These are phyloP conservation scores for Annulohypoxylon moriforme DNA, from an alignment of 495 filamentous ascomycete species.

Conservation along the genomic window DNA sequence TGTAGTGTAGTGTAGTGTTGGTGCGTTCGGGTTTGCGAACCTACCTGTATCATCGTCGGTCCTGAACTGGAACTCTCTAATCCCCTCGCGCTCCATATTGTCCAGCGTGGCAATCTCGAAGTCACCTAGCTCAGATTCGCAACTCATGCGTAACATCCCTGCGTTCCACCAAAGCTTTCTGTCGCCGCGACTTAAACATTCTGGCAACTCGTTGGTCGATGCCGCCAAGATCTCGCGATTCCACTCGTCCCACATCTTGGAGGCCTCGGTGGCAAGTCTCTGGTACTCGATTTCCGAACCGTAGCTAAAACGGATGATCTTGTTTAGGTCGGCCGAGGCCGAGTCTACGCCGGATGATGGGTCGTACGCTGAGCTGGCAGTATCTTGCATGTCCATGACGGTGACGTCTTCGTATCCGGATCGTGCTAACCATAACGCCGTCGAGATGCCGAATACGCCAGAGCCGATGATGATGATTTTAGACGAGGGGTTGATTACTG, in stretches of 20 bases:
- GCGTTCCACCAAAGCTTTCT: slow-evolving; percentile 52
- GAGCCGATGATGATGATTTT: slow-evolving; percentile 59
- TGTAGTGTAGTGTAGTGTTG: background rate
- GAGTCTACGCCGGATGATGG: slow-evolving; percentile 37
- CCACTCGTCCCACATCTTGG: slow-evolving; percentile 55
- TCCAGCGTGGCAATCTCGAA: slow-evolving; percentile 51
- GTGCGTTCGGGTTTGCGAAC: slow-evolving; percentile 1
- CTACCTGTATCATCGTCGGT: slow-evolving; percentile 44
- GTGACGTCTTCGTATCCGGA: slow-evolving; percentile 57
- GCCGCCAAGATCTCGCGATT: slow-evolving; percentile 49
- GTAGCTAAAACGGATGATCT: slow-evolving; percentile 58
- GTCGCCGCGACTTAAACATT: slow-evolving; percentile 42
- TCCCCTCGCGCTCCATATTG: slow-evolving; percentile 51
- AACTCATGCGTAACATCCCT: slow-evolving; percentile 50
- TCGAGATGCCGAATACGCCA: slow-evolving; percentile 58
- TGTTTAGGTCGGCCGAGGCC: slow-evolving; percentile 54
- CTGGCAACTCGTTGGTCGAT: slow-evolving; percentile 43
- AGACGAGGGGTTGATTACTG: slow-evolving; percentile 22
- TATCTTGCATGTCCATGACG: slow-evolving; percentile 57
- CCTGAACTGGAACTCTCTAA: slow-evolving; percentile 50
- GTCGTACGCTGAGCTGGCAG: slow-evolving; percentile 28
- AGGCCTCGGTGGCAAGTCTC: slow-evolving; percentile 55
- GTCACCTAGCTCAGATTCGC: slow-evolving; percentile 35
- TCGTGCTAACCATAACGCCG: slow-evolving; percentile 54
- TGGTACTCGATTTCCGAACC: slow-evolving; percentile 56